Evolutionary conservation across 208 protist species (phyloP).

Genomic region (Acanthamoeba quina): DNA sequence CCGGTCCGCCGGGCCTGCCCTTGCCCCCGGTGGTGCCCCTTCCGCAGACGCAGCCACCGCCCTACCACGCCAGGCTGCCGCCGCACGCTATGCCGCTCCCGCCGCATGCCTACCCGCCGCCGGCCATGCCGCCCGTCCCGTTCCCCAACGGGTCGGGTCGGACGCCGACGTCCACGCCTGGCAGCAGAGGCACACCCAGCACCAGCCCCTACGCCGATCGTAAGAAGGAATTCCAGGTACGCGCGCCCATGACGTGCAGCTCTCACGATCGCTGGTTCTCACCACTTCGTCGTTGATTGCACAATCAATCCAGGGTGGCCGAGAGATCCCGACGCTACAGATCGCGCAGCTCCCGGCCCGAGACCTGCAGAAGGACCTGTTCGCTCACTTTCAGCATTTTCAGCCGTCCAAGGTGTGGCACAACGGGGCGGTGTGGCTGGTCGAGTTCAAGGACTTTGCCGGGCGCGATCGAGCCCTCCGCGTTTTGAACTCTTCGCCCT

Average conservation of each 20-base stretch:
- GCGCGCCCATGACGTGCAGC: too few species aligned
- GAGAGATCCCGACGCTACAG: slow-evolving; percentile 51
- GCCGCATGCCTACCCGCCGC: background rate
- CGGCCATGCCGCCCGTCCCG: background rate
- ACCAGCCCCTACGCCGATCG: slow-evolving; percentile 23
- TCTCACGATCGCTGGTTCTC: background rate
- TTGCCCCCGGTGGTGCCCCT: background rate
- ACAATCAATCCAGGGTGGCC: background rate
- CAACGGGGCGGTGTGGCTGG: slow-evolving; percentile 29
- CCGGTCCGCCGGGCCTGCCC: background rate
- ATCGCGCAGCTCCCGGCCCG: slow-evolving; percentile 33
- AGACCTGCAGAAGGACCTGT: slow-evolving; percentile 52
- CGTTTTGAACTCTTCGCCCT: slow-evolving; percentile 36
- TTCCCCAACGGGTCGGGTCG: background rate
- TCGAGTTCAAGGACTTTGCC: slow-evolving; percentile 33
- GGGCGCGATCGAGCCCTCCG: slow-evolving; percentile 13
- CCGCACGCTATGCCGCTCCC: background rate
- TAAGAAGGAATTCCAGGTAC: background rate
- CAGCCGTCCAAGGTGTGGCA: slow-evolving; percentile 57
- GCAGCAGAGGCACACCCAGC: background rate
- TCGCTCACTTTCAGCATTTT: slow-evolving; percentile 44
- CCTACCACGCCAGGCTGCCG: background rate
- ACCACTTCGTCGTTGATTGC: background rate
- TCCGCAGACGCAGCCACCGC: background rate
- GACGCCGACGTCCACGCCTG: background rate